Percentiles rank a stretch among this genome's conserved stretches.
Conservation (phyloP, 1,139 yeast genomes). For the Candida albicans region DNA sequence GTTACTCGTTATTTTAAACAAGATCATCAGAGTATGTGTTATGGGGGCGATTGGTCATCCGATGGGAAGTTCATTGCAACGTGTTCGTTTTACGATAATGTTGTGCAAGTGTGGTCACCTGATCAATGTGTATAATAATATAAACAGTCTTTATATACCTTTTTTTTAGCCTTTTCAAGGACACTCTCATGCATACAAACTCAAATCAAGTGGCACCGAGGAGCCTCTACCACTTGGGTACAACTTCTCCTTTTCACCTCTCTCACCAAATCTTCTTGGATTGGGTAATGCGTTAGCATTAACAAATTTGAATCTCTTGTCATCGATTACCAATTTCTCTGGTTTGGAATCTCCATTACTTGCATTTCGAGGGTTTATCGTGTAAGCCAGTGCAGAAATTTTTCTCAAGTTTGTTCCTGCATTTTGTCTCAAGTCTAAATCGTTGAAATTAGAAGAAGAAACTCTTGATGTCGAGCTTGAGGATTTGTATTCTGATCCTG, state of each 20-base stretch:
- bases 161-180: neutral
- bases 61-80: constrained; percentile 57
- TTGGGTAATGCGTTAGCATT: constrained; percentile 74
- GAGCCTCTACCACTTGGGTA: constrained; percentile 97
- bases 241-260: constrained; percentile 53
- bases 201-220: constrained; percentile 81
- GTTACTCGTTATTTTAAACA: constrained; percentile 56
- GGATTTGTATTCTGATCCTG: neutral
- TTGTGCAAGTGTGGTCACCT: constrained; percentile 71
- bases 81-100: constrained; percentile 87
- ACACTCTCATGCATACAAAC: constrained; percentile 21
- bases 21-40: constrained; percentile 89
- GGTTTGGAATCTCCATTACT: constrained; percentile 14
- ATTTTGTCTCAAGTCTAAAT: constrained; percentile 45
- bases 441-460: constrained; percentile 14
- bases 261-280: constrained; percentile 73
- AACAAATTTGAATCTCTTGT: constrained; percentile 66
- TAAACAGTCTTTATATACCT: neutral
- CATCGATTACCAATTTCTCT: constrained; percentile 58
- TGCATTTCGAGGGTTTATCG: constrained; percentile 29
- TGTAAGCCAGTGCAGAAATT: constrained; percentile 59
- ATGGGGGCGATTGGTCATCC: constrained; percentile 86
- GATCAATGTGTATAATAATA: constrained; percentile 6
- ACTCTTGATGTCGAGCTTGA: constrained; percentile 1
- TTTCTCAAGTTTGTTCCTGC: constrained; percentile 53